Percentiles rank a stretch among this genome's conserved stretches.
Evolutionary conservation across 768 basidiomycete genomes (phyloP).

Genomic region (Boletus barrowsii): DNA sequence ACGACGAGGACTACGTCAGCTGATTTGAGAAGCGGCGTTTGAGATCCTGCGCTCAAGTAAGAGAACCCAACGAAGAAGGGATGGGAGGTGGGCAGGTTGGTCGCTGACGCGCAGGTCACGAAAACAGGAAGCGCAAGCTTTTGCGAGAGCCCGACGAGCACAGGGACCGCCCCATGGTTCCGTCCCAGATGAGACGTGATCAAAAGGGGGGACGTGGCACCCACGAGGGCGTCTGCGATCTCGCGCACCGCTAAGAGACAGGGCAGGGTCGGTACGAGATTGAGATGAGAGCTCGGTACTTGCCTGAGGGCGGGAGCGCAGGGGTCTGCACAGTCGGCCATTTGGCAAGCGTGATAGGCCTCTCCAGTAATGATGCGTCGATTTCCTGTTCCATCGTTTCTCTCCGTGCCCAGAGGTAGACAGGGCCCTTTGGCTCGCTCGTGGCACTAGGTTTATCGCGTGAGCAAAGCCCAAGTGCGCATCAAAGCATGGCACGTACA

Average conservation of each 20-base stretch:
- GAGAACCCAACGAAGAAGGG: constrained; percentile 51
- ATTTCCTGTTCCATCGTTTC: constrained; percentile 69
- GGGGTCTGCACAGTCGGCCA: constrained; percentile 55
- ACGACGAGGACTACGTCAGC: constrained; percentile 65
- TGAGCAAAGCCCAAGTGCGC: neutral
- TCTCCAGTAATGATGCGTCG: constrained; percentile 34
- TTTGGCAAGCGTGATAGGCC: constrained; percentile 27
- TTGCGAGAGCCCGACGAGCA: constrained; percentile 47
- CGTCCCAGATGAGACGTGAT: constrained; percentile 63
- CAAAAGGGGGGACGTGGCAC: constrained; percentile 56
- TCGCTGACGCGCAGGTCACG: constrained; percentile 45
- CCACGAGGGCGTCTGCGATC: constrained; percentile 49
- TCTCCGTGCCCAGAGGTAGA: constrained; percentile 71
- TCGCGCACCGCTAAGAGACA: constrained; percentile 26
- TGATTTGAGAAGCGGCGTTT: constrained; percentile 44
- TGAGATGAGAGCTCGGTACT: neutral
- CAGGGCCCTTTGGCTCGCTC: constrained; percentile 71
- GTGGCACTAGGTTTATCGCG: constrained; percentile 43
- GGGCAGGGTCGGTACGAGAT: neutral
- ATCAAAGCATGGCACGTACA: constrained; percentile 37
- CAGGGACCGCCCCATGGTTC: constrained; percentile 43
- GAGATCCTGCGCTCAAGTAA: constrained; percentile 44
- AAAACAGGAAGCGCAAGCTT: constrained; percentile 54
- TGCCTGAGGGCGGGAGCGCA: constrained; percentile 43
- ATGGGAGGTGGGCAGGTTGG: constrained; percentile 57